Evolutionary conservation across 2,329 filamentous ascomycete genomes (phyloP).

Genomic region (Geosmithia putterillii): DNA sequence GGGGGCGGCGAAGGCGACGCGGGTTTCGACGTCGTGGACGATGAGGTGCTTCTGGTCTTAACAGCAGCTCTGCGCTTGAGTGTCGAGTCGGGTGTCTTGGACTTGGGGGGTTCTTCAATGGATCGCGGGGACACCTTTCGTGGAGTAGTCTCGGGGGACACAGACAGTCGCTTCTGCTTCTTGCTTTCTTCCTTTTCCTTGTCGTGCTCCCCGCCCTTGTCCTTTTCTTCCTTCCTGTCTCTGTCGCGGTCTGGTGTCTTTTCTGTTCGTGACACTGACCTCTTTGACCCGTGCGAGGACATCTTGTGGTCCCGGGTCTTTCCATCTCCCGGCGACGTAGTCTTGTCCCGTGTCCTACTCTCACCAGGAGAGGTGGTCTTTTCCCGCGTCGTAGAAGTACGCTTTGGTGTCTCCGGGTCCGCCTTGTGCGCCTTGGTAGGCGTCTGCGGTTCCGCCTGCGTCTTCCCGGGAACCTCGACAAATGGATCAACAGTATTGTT

Average conservation of each 20-base stretch:
- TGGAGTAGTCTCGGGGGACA: not conserved
- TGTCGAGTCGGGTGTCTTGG: slow-evolving; percentile 15
- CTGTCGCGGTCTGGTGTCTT: not conserved
- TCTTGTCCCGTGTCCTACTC: not conserved
- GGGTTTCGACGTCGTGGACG: slow-evolving; percentile 35
- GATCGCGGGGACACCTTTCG: not conserved
- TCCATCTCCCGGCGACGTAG: slow-evolving; percentile 1
- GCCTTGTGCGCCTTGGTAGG: not conserved
- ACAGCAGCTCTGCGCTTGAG: slow-evolving; percentile 46
- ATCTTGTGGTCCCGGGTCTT: slow-evolving; percentile 3
- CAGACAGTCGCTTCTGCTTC: too few species aligned
- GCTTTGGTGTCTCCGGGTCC: slow-evolving; percentile 1
- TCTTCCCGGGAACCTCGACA: slow-evolving; percentile 30
- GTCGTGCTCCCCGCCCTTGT: too few species aligned
- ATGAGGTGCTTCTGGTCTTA: slow-evolving; percentile 25
- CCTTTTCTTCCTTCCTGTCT: too few species aligned
- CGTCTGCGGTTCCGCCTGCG: not conserved
- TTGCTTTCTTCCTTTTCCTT: too few species aligned
- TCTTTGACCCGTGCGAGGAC: not conserved
- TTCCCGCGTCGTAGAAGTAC: too few species aligned
- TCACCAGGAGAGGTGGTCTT: too few species aligned
- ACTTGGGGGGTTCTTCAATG: not conserved
- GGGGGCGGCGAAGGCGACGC: too few species aligned
- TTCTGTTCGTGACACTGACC: not conserved
- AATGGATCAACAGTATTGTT: slow-evolving; percentile 51